Evolutionary conservation across 129 eudicot species (phyloP), one percentile per base, ranked within the genome.

Genomic region (Deinandra increscens): DNA sequence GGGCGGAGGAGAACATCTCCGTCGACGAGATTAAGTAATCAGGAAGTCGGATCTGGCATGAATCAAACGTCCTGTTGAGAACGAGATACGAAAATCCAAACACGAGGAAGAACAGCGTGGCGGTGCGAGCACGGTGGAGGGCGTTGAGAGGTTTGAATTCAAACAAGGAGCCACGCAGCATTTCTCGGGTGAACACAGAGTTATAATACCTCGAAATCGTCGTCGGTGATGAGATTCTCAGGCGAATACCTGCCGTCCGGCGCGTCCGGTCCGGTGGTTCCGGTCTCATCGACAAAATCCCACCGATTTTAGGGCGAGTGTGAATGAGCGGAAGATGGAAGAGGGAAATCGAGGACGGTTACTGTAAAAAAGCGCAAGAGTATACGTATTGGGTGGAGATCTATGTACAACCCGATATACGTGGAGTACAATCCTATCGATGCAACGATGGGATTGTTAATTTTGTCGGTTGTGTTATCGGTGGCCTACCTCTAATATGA

Each of bases 1-100:
- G 13, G 2, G 71, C 53, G 9, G 78, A 73, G 11, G 76, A 77
- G 34, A 77, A 51, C 15, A 77, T 6, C 20, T 77, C 81, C 17
- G 75, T 70, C 1, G 80, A 76, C 29, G 81, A 61, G 23, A 39
- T 31, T 26, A 69, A 26, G 44, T 69, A 77, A 3, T 51, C 81
- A 2, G 81, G 46, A 12, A 77, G 53, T 42, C 81, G 81, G 81
- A 77, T 77, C 81, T 69, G 76, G 54, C 76, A 69, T 9, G 81
- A 48, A 62, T 77, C 71, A 49, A 77, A 31, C 29, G 76, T 45
- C 7, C 49, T 41, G 41, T 50, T 49, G 23, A 77, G 33, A 38
- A 69, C 4, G 18, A 77, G 58, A 77, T 77, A 77, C 17, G 64
- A 69, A 14, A 51, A 77, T 36, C 45, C 18, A 18, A 77, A 77